A percentile compares a stretch with the other conserved stretches of the same genome.
These are phyloP conservation scores for Candida sonorensis DNA, from an alignment of 805 yeast species.

Conservation along the genomic window DNA sequence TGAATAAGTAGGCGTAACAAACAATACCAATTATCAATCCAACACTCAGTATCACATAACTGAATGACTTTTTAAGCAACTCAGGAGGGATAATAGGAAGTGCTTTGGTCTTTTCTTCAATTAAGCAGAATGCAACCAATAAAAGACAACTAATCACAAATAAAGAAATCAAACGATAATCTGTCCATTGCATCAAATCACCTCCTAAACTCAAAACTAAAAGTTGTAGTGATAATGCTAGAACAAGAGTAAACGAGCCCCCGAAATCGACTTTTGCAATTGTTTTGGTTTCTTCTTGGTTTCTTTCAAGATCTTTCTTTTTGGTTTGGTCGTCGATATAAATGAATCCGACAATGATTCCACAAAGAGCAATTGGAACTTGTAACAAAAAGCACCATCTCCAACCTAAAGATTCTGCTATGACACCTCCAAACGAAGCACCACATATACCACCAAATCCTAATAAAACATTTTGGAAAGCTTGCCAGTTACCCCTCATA, in stretches of 20 bases:
- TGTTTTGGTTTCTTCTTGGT: background rate
- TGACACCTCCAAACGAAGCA: constrained; percentile 51
- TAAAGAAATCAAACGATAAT: constrained; percentile 4
- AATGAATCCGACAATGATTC: constrained; percentile 30
- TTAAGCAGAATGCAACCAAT: constrained; percentile 1
- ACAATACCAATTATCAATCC: constrained; percentile 33
- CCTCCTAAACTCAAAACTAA: constrained; percentile 10
- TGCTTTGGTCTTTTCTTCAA: constrained; percentile 8
- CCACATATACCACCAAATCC: constrained; percentile 69
- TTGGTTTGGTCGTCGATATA: constrained; percentile 29
- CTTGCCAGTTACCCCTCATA: constrained; percentile 72
- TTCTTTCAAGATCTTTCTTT: constrained; percentile 18
- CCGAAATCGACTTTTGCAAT: constrained; percentile 7
- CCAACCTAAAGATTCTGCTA: constrained; percentile 52
- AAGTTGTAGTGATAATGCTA: constrained; percentile 9
- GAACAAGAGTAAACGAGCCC: constrained; percentile 9
- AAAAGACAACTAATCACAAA: constrained; percentile 2
- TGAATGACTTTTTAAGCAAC: constrained; percentile 19
- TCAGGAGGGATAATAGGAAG: constrained; percentile 30
- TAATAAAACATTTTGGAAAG: constrained; percentile 63
- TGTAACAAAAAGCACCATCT: constrained; percentile 46
- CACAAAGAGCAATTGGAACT: constrained; percentile 37
- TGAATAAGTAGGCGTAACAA: constrained; percentile 34
- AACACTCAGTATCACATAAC: constrained; percentile 21
- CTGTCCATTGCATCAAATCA: constrained; percentile 9